These are phyloP conservation scores for Marsdenia floribunda DNA, from an alignment of 257 asterid genomes.

Conservation along the genomic window DNA sequence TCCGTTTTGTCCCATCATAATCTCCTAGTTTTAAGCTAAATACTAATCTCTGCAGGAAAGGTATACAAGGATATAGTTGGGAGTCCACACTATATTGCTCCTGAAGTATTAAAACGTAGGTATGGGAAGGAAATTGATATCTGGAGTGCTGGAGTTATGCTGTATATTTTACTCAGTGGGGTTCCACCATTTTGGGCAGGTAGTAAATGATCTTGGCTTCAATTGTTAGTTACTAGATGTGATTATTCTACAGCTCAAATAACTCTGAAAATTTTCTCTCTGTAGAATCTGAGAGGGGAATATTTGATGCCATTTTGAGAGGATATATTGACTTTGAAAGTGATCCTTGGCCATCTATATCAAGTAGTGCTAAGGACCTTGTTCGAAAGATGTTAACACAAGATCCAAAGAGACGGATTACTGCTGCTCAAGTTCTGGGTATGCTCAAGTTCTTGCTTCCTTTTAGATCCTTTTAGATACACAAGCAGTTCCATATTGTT, in stretches of 20 bases:
- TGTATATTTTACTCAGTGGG: constrained; percentile 76
- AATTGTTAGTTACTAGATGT: not conserved
- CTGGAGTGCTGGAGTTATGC: constrained; percentile 91
- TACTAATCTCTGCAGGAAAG: constrained; percentile 44
- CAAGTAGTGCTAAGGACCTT: constrained; percentile 72
- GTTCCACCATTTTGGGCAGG: constrained; percentile 96
- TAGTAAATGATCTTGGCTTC: constrained; percentile 12
- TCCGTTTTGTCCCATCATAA: not conserved
- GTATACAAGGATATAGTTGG: constrained; percentile 69
- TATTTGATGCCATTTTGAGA: constrained; percentile 56
- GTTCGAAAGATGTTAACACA: constrained; percentile 60
- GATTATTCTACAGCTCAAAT: not conserved
- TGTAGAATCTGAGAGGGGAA: constrained; percentile 68
- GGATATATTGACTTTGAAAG: constrained; percentile 64
- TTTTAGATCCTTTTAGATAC: not conserved
- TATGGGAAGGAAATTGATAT: constrained; percentile 77
- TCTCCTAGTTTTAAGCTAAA: not conserved
- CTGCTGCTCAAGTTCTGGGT: constrained; percentile 87
- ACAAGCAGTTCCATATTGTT: not conserved
- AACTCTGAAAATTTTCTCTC: not conserved
- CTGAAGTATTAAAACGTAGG: constrained; percentile 64
- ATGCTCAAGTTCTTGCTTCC: constrained; percentile 8
- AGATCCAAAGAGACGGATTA: constrained; percentile 59
- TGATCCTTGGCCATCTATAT: constrained; percentile 70
- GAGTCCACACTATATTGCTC: constrained; percentile 85